Evolutionary conservation across 257 asterid species (phyloP), one percentile per base, ranked within the genome.

Genomic region (Knoxia roxburghii): DNA sequence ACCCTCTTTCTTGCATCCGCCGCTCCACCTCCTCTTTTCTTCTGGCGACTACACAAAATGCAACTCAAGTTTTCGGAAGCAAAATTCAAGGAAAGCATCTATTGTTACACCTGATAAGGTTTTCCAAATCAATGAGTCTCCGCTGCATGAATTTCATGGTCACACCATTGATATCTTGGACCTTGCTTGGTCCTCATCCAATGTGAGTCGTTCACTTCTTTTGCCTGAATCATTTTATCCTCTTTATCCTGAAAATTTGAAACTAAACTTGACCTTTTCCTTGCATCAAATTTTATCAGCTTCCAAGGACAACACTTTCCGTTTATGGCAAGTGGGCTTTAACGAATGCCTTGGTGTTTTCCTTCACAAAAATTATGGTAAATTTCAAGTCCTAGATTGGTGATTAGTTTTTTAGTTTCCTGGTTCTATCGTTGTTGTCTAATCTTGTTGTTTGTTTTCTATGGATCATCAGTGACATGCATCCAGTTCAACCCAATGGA

Each of bases 181-280:
- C 70, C 80, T 92, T 1, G 82, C 97, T 3, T 92, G 98, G 98
- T 92, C 98, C 58, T 72, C 87, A 12, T 86, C 95, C 71, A 87
- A 89, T 68, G 98, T 89, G 68, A 84, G 86, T 74, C 68, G 41
- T n/a, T 14, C 68, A 66, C n/a, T n/a, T 61, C 2, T n/a, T n/a
- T n/a, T n/a, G n/a, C n/a, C n/a, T n/a, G n/a, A n/a, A n/a, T n/a
- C n/a, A n/a, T n/a, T n/a, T n/a, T n/a, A n/a, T n/a, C n/a, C n/a
- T n/a, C n/a, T n/a, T n/a, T n/a, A n/a, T n/a, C n/a, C n/a, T n/a
- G n/a, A n/a, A n/a, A n/a, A n/a, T n/a, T n/a, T n/a, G n/a, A n/a
- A n/a, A 70, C 64, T 73, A 62, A 73, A 51, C 23, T 60, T 5
- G 27, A n/a, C n/a, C 40, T n/a, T 10, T 75, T 30, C 21, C 27